Evolutionary conservation across 768 basidiomycete genomes (phyloP).

Genomic region (Psilocybe tampanensis): DNA sequence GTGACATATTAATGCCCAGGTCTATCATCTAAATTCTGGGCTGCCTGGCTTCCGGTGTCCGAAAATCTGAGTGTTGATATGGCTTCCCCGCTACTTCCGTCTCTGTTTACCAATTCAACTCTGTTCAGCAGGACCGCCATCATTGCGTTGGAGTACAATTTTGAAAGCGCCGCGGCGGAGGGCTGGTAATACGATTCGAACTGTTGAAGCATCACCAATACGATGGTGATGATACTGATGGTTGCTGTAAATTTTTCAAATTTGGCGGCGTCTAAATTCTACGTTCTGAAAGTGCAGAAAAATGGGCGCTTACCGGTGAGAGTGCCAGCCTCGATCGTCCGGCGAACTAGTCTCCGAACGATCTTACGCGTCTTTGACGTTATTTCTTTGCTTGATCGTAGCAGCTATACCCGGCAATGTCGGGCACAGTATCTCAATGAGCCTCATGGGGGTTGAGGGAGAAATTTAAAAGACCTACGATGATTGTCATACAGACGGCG

Average conservation of each 20-base stretch:
- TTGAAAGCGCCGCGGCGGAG: not conserved
- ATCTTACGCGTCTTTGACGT: not conserved
- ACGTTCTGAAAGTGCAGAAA: too few relatives aligned
- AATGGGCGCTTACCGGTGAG: not conserved
- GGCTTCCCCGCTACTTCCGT: not conserved
- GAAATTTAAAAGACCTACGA: not conserved
- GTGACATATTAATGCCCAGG: too few relatives aligned
- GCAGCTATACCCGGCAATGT: too few relatives aligned
- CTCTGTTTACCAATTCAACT: not conserved
- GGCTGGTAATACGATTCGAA: not conserved
- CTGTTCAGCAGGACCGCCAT: not conserved
- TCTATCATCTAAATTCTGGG: too few relatives aligned
- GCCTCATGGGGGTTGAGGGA: too few relatives aligned
- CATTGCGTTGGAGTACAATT: conserved; percentile 1
- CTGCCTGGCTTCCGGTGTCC: too few relatives aligned
- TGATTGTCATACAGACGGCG: conserved; percentile 1
- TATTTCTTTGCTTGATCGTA: not conserved
- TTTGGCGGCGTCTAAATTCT: too few relatives aligned
- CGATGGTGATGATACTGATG: not conserved
- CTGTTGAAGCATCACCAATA: not conserved
- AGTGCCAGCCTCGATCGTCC: not conserved
- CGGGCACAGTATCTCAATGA: too few relatives aligned
- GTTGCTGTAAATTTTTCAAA: too few relatives aligned
- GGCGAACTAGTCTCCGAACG: not conserved
- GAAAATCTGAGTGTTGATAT: not conserved